These are phyloP conservation scores for Parietaria judaica DNA, from an alignment of 306 rosid genomes.

Conservation along the genomic window DNA sequence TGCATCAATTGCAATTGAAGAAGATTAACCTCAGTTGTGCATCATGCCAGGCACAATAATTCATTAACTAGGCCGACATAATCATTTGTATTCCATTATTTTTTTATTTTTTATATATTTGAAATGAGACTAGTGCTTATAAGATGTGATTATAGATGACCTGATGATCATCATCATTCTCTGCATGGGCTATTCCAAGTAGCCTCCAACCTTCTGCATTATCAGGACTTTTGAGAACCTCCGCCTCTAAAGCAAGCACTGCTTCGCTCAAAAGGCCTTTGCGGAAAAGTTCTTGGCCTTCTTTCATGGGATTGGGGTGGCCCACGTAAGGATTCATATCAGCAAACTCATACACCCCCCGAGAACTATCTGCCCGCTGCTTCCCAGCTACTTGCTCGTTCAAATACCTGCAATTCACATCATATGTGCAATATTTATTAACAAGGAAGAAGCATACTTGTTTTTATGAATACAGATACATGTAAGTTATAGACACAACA, in stretches of 20 bases:
- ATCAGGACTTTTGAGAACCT: constrained; percentile 90
- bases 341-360: constrained; percentile 84
- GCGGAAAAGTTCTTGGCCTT: constrained; percentile 95
- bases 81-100: too few species aligned
- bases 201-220: constrained; percentile 98
- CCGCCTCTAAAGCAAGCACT: constrained; percentile 98
- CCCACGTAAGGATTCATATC: constrained; percentile 99
- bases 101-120: not conserved
- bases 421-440: not conserved
- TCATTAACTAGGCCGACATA: too few species aligned
- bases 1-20: constrained; percentile 20
- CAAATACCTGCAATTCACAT: constrained; percentile 38
- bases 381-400: constrained; percentile 70
- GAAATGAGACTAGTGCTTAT: not conserved
- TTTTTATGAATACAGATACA: too few species aligned
- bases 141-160: constrained; percentile 19
- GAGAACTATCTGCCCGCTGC: constrained; percentile 56
- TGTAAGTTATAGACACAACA: too few species aligned
- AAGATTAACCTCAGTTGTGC: not conserved
- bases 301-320: constrained; percentile 86
- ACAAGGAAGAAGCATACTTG: not conserved
- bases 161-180: constrained; percentile 99
- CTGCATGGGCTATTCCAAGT: constrained; percentile 98
- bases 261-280: constrained; percentile 99
- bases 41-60: too few species aligned